A percentile compares a stretch with the other conserved stretches of the same genome.
These are phyloP conservation scores for Arabidopsis suecica DNA, from an alignment of 345 rosid genomes.

Conservation along the genomic window DNA sequence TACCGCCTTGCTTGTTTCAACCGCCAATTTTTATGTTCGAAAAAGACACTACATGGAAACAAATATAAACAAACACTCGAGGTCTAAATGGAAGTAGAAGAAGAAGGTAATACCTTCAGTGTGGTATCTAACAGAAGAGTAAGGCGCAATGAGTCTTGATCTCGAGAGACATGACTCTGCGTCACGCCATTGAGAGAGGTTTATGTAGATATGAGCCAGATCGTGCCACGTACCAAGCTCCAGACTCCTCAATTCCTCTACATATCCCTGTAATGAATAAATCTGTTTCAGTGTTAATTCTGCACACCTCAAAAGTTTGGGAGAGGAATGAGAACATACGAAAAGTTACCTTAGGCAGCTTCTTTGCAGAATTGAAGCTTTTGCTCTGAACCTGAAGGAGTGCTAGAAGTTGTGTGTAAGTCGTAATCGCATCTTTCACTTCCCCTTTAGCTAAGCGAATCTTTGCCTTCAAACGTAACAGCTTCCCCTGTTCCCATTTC, in stretches of 20 bases:
- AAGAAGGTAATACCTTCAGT: slow-evolving; percentile 49
- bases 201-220: slow-evolving; percentile 66
- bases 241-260: slow-evolving; percentile 51
- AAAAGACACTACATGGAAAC: neutral
- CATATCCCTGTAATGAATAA: slow-evolving; percentile 48
- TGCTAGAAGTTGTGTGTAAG: slow-evolving; percentile 76
- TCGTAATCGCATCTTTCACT: slow-evolving; percentile 58
- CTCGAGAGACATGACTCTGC: slow-evolving; percentile 83
- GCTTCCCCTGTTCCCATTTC: slow-evolving; percentile 84
- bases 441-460: slow-evolving; percentile 72
- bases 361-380: slow-evolving; percentile 54
- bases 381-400: slow-evolving; percentile 75
- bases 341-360: slow-evolving; percentile 53
- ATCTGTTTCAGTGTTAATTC: slow-evolving; percentile 1
- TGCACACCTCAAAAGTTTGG: neutral
- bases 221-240: slow-evolving; percentile 84
- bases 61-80: neutral
- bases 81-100: too few relatives aligned
- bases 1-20: neutral
- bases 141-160: slow-evolving; percentile 59
- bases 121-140: slow-evolving; percentile 64
- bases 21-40: neutral
- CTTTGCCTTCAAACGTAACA: slow-evolving; percentile 77
- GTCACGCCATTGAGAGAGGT: slow-evolving; percentile 68
- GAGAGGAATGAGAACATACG: neutral